A percentile compares a stretch with the other conserved stretches of the same genome.
Evolutionary conservation across 2,329 filamentous ascomycete species (phyloP).

Genomic region (Calonectria pauciramosa): DNA sequence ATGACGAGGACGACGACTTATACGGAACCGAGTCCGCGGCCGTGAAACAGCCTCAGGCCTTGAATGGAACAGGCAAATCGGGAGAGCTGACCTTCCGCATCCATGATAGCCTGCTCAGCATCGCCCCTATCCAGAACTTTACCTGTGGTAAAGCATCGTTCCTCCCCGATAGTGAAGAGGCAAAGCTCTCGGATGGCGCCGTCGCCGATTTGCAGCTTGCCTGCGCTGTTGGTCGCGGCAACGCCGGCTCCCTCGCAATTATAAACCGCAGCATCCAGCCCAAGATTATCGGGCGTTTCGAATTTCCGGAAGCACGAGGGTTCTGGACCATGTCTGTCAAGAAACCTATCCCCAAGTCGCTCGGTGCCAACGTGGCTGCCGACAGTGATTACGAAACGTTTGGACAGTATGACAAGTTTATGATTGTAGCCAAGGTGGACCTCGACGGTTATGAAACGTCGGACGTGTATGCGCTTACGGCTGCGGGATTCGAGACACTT

Average conservation of each 20-base stretch:
- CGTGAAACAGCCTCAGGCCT: conserved; percentile 63
- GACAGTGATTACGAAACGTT: conserved; percentile 70
- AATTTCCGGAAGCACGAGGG: conserved; percentile 79
- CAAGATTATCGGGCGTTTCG: conserved; percentile 76
- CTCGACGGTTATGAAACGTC: conserved; percentile 81
- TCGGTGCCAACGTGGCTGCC: conserved; percentile 64
- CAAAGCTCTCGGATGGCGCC: conserved; percentile 58
- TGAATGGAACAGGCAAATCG: conserved; percentile 60
- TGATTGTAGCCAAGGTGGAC: conserved; percentile 84
- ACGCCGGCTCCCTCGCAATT: conserved; percentile 78
- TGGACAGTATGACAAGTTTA: conserved; percentile 80
- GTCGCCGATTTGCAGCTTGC: conserved; percentile 71
- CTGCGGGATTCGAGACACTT: conserved; percentile 79
- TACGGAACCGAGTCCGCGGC: conserved; percentile 75
- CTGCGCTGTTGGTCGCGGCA: conserved; percentile 73
- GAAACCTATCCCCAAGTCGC: conserved; percentile 73
- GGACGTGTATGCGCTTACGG: conserved; percentile 82
- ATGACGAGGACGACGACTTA: conserved; percentile 73
- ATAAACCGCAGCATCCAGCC: conserved; percentile 85
- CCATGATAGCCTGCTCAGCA: conserved; percentile 82
- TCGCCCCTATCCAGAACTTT: conserved; percentile 84
- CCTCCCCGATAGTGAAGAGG: conserved; percentile 60
- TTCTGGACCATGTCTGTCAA: conserved; percentile 86
- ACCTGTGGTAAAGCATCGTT: conserved; percentile 73
- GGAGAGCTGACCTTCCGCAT: conserved; percentile 81